A percentile compares a stretch with the other conserved stretches of the same genome.
phyloP scores from a whole-genome alignment of 2,329 filamentous ascomycete genomes.

The Fusarium sp. region DNA sequence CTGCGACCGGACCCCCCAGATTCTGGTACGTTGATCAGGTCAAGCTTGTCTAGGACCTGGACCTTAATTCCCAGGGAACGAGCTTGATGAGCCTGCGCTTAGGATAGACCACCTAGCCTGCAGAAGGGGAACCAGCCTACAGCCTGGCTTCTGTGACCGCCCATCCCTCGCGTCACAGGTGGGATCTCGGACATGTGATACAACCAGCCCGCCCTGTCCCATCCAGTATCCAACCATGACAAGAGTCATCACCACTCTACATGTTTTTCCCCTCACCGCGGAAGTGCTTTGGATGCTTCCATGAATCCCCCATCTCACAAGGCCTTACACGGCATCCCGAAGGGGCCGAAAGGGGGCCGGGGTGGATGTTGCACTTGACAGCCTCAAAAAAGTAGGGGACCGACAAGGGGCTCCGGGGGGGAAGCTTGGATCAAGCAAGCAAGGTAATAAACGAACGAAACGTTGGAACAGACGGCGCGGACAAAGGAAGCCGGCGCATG shows the following conservation, averaged over 20 bases:
- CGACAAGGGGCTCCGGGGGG: conserved; percentile 11
- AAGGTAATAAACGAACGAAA: not conserved
- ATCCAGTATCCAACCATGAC: conserved; percentile 3
- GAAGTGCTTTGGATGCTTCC: not conserved
- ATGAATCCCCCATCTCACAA: not conserved
- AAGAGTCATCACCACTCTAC: not conserved
- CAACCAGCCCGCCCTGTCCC: conserved; percentile 5
- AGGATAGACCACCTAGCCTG: not conserved
- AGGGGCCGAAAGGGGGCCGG: not conserved
- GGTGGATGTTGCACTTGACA: not conserved
- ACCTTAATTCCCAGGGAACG: conserved; percentile 4
- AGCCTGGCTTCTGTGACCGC: conserved; percentile 5
- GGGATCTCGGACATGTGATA: conserved; percentile 20
- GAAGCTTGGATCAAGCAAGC: not conserved
- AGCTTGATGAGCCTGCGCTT: not conserved
- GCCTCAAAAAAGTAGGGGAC: conserved; percentile 6
- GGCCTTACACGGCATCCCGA: not conserved
- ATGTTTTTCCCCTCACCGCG: not conserved
- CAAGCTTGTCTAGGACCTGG: conserved; percentile 14
- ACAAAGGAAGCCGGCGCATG: conserved; percentile 5
- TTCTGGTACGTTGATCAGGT: conserved; percentile 41
- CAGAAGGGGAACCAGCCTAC: not conserved
- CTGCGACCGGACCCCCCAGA: conserved; percentile 31
- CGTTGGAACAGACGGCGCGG: not conserved
- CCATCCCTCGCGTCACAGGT: not conserved